Percentiles rank a stretch among this genome's conserved stretches.
These are phyloP conservation scores for Zelonia costaricensis DNA, from an alignment of 208 protist genomes.

Conservation along the genomic window DNA sequence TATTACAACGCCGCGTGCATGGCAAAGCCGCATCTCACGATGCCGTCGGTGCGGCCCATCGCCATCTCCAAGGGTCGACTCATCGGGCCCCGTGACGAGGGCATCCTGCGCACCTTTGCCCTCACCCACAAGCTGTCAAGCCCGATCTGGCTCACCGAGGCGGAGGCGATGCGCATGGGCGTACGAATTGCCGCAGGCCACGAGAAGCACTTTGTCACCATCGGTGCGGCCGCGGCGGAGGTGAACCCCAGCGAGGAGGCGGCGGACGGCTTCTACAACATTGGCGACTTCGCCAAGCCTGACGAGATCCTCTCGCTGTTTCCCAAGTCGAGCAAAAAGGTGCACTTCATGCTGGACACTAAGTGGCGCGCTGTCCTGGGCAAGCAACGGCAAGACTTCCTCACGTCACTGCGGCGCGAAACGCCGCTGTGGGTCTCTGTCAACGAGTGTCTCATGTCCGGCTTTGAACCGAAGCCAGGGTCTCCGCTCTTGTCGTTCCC, in stretches of 20 bases:
- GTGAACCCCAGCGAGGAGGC: slow-evolving; percentile 41
- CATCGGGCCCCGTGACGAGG: slow-evolving; percentile 77
- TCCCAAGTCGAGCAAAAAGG: slow-evolving; percentile 80
- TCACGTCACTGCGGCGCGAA: slow-evolving; percentile 54
- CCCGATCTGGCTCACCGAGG: slow-evolving; percentile 81
- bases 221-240: slow-evolving; percentile 63
- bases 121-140: slow-evolving; percentile 88
- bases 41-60: slow-evolving; percentile 78
- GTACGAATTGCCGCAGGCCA: slow-evolving; percentile 64
- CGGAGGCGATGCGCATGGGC: slow-evolving; percentile 55
- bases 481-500: slow-evolving; percentile 40
- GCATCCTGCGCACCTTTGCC: slow-evolving; percentile 67
- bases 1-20: slow-evolving; percentile 87
- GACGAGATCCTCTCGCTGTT: slow-evolving; percentile 80
- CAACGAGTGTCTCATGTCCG: slow-evolving; percentile 90
- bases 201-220: slow-evolving; percentile 60
- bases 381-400: slow-evolving; percentile 77
- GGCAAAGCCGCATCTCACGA: slow-evolving; percentile 69
- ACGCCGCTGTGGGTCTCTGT: slow-evolving; percentile 86
- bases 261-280: slow-evolving; percentile 86
- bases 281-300: slow-evolving; percentile 73
- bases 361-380: slow-evolving; percentile 88
- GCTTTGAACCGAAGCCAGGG: slow-evolving; percentile 62
- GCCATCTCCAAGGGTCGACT: slow-evolving; percentile 82
- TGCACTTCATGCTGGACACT: slow-evolving; percentile 88